A percentile compares a stretch with the other conserved stretches of the same genome.
Evolutionary conservation across 306 rosid species (phyloP).

Genomic region (Cyamopsis tetragonoloba): DNA sequence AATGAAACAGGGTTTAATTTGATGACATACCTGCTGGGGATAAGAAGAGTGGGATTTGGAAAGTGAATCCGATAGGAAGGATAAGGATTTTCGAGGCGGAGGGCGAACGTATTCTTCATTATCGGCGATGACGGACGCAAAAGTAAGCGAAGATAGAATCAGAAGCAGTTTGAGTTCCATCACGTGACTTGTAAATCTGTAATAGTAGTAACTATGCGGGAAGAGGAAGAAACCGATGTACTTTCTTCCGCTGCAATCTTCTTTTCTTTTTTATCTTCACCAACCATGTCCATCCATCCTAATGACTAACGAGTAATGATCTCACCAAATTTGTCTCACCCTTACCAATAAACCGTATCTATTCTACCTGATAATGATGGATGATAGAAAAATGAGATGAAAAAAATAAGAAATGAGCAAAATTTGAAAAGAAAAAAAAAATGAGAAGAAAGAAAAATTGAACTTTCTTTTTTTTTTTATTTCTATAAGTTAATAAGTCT

Average conservation of each 20-base stretch:
- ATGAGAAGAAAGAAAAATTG: too few species aligned
- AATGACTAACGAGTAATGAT: too few species aligned
- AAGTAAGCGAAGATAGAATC: constrained; percentile 1
- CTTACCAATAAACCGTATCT: too few species aligned
- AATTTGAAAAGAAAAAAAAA: too few species aligned
- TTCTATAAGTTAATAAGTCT: too few species aligned
- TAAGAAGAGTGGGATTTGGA: constrained; percentile 48
- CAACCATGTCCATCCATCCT: background rate
- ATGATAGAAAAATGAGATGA: too few species aligned
- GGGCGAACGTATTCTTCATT: constrained; percentile 83
- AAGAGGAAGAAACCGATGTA: constrained; percentile 20
- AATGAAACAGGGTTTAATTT: background rate
- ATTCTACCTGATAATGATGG: too few species aligned
- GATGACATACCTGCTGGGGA: constrained; percentile 95
- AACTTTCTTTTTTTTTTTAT: too few species aligned
- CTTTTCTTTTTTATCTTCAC: background rate
- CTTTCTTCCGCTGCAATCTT: constrained; percentile 7
- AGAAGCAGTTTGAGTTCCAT: constrained; percentile 45
- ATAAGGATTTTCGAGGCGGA: constrained; percentile 57
- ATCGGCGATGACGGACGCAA: constrained; percentile 34
- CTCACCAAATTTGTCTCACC: background rate
- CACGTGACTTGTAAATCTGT: constrained; percentile 29
- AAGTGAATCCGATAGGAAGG: constrained; percentile 35
- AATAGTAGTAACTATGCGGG: background rate
- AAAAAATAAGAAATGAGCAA: too few species aligned